Conservation (phyloP, 768 basidiomycete genomes). For the Symmetrospora coprosmae region DNA sequence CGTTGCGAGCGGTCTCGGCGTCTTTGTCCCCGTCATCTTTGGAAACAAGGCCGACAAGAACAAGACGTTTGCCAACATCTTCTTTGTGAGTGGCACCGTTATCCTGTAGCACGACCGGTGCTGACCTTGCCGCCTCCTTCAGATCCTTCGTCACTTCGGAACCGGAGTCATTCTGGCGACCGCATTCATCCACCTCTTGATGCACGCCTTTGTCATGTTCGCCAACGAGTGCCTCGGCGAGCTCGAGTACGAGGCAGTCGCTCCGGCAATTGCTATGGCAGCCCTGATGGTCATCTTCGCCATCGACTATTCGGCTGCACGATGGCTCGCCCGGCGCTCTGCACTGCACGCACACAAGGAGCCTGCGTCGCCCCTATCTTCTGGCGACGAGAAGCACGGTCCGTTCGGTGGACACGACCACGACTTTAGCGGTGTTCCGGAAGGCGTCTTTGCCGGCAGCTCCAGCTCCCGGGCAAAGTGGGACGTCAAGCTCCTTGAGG, state of each 20-base stretch:
- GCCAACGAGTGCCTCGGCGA: constrained; percentile 27
- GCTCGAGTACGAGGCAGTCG: constrained; percentile 36
- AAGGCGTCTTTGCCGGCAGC: background rate
- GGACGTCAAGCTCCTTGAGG: constrained; percentile 32
- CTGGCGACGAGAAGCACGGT: constrained; percentile 11
- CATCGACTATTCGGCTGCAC: constrained; percentile 35
- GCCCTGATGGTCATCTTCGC: constrained; percentile 35
- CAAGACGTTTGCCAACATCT: constrained; percentile 12
- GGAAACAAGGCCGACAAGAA: no score
- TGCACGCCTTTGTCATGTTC: constrained; percentile 39
- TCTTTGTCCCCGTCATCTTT: constrained; percentile 24
- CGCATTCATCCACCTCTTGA: constrained; percentile 36
- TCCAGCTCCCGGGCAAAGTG: constrained; percentile 28
- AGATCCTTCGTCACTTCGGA: constrained; percentile 23
- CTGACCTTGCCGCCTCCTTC: background rate
- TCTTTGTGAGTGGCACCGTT: constrained; percentile 28
- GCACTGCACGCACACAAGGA: background rate
- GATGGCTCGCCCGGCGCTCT: constrained; percentile 24
- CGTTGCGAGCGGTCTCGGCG: constrained; percentile 24
- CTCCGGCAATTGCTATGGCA: constrained; percentile 36
- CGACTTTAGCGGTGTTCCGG: background rate
- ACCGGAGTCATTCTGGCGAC: constrained; percentile 37
- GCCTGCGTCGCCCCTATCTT: background rate
- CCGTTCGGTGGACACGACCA: constrained; percentile 6
- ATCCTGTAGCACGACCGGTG: background rate